phyloP scores from a whole-genome alignment of 2,329 filamentous ascomycete species.

The Fusarium longipes region DNA sequence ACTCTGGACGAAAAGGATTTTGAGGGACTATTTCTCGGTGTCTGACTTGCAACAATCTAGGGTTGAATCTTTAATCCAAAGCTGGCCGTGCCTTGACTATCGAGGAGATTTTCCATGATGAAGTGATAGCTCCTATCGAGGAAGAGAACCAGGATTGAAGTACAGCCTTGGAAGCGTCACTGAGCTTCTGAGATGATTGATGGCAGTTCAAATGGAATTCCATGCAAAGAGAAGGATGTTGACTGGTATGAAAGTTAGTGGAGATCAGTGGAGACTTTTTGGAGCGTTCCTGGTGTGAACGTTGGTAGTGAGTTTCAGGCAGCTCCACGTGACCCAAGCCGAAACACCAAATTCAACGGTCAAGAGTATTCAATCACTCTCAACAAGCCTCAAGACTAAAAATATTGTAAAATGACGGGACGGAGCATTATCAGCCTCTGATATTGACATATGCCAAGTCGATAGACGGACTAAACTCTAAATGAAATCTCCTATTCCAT shows the following conservation, averaged over 20 bases:
- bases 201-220: neutral
- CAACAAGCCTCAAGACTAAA: neutral
- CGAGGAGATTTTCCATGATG: neutral
- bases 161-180: neutral
- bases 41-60: no score
- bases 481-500: neutral
- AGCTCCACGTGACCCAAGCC: neutral
- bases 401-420: neutral
- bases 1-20: neutral
- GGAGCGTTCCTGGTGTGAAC: neutral
- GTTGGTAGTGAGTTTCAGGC: slow-evolving; percentile 5
- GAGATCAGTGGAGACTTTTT: neutral
- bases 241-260: neutral
- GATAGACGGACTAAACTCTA: neutral
- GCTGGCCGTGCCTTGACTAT: neutral
- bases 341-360: neutral
- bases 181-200: neutral
- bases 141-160: neutral
- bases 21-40: no score
- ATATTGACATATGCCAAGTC: neutral
- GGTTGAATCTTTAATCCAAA: no score
- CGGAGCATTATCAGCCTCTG: neutral
- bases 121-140: neutral
- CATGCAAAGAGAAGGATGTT: neutral
- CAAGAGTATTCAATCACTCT: neutral